phyloP scores from a whole-genome alignment of 805 yeast genomes.

The Yamadazyma nakazawae region DNA sequence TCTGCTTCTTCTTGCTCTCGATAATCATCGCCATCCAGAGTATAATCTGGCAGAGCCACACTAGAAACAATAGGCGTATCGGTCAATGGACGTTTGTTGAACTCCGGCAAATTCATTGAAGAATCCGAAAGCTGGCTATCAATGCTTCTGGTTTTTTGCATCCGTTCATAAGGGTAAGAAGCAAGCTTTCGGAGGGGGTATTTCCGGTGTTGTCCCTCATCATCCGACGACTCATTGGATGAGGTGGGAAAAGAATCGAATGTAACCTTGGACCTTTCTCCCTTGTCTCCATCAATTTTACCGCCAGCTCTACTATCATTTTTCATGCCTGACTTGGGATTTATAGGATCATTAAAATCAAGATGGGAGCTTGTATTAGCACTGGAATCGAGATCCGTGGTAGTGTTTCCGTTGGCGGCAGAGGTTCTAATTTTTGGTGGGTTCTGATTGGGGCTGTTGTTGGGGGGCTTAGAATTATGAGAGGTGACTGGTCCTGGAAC shows the following conservation, averaged over 20 bases:
- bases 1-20: slow-evolving; percentile 18
- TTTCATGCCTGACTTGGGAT: no score
- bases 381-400: no score
- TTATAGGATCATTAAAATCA: no score
- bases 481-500: not conserved
- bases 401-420: not conserved
- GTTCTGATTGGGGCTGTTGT: not conserved
- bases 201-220: not conserved
- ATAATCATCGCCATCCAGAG: slow-evolving; percentile 18
- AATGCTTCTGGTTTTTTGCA: slow-evolving; percentile 14
- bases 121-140: slow-evolving; percentile 14
- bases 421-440: not conserved
- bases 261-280: not conserved
- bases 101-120: slow-evolving; percentile 43
- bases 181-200: slow-evolving; percentile 10
- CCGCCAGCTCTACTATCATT: not conserved
- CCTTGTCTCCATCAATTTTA: not conserved
- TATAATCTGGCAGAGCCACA: slow-evolving; percentile 49
- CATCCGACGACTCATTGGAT: not conserved
- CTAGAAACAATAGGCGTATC: slow-evolving; percentile 70
- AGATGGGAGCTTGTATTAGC: no score
- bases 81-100: slow-evolving; percentile 67
- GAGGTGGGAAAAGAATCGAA: not conserved
- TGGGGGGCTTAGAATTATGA: not conserved
- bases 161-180: slow-evolving; percentile 16